Conservation (phyloP, 2,329 filamentous ascomycete species). For the Colletotrichum tropicicola region DNA sequence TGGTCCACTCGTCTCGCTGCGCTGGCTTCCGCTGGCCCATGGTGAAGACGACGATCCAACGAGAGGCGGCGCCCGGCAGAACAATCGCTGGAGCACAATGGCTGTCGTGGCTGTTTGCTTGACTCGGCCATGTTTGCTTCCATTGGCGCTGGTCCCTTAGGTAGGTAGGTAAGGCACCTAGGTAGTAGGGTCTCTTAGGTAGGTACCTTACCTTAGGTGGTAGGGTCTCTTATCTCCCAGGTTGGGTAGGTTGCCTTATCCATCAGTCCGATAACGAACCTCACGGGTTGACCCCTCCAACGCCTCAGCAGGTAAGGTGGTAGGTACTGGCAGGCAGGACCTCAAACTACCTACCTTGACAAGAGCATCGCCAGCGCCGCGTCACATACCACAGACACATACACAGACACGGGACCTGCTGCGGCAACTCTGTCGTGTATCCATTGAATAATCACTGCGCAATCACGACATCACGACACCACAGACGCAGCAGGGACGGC, state of each 20-base stretch:
- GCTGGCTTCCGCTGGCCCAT: not conserved
- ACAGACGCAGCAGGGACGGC: conserved; percentile 17
- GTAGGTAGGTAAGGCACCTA: not conserved
- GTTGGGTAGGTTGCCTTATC: too few relatives aligned
- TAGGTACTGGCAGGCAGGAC: too few relatives aligned
- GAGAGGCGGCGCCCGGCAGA: not conserved
- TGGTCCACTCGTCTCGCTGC: not conserved
- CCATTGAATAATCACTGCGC: too few relatives aligned
- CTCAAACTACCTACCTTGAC: not conserved
- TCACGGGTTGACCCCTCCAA: too few relatives aligned
- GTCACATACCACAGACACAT: conserved; percentile 1
- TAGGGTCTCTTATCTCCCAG: not conserved
- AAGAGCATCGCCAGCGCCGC: conserved; percentile 14
- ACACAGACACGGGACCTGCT: conserved; percentile 13
- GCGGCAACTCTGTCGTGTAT: conserved; percentile 7
- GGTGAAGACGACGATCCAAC: not conserved
- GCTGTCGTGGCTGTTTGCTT: too few relatives aligned
- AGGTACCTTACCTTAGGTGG: not conserved
- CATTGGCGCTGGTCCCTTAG: not conserved
- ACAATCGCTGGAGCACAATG: not conserved
- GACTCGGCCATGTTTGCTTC: not conserved
- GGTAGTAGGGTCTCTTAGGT: not conserved
- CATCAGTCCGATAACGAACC: not conserved
- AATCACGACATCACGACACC: not conserved
- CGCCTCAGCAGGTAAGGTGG: too few relatives aligned